Conservation (phyloP, 2,329 filamentous ascomycete species). For the Colletotrichum endophyticum region DNA sequence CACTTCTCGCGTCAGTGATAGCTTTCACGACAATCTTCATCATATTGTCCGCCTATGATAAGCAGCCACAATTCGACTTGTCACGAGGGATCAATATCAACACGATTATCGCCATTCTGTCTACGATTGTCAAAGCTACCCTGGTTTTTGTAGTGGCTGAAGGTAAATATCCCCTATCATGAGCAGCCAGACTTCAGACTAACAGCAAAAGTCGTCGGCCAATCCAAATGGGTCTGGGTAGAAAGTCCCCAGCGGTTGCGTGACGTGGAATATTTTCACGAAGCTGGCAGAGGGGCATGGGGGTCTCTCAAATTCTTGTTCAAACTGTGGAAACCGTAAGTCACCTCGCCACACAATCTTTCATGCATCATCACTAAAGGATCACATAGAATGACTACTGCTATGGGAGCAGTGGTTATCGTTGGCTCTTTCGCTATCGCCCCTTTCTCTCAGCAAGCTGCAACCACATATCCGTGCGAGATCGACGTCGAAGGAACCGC, state of each 20-base stretch:
- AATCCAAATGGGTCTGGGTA: neutral
- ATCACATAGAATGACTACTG: neutral
- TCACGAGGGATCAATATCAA: neutral
- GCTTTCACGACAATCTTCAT: neutral
- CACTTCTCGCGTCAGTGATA: neutral
- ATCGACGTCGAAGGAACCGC: neutral
- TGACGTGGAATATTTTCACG: neutral
- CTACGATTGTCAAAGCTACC: neutral
- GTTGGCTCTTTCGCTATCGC: neutral
- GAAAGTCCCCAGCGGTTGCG: neutral
- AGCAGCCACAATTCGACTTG: neutral
- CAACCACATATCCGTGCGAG: neutral
- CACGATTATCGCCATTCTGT: neutral
- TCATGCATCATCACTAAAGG: neutral
- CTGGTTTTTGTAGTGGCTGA: neutral
- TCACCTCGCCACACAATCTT: neutral
- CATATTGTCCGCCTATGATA: neutral
- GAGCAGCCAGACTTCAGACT: neutral
- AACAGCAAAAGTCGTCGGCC: neutral
- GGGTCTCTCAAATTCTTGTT: neutral
- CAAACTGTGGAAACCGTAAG: neutral
- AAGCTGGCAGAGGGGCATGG: neutral
- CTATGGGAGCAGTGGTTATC: neutral
- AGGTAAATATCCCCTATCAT: accelerated
- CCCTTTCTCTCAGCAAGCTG: neutral